Evolutionary conservation across 2,329 filamentous ascomycete genomes (phyloP).

Genomic region (Trichoderma endophyticum): DNA sequence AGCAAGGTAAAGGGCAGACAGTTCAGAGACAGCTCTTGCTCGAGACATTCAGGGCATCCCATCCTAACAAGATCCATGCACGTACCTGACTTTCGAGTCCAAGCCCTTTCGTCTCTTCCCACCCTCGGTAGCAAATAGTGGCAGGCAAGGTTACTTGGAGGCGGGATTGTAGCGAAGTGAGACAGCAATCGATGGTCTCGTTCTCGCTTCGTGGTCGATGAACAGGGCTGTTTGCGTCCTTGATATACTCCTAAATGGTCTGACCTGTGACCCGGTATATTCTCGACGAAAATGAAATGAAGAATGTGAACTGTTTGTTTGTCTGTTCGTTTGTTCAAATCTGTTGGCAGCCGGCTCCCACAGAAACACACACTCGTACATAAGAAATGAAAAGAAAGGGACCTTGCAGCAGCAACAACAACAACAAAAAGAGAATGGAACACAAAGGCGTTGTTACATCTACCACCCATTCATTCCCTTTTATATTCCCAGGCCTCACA

Average conservation of each 20-base stretch:
- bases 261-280: background rate
- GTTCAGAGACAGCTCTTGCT: background rate
- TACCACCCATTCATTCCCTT: background rate
- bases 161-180: conserved; percentile 14
- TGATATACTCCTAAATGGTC: background rate
- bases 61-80: background rate
- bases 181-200: background rate
- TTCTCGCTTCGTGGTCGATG: background rate
- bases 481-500: background rate
- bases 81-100: background rate
- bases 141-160: background rate
- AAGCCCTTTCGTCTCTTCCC: too few species aligned
- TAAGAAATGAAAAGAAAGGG: background rate
- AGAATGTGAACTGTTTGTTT: background rate
- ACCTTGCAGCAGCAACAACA: conserved; percentile 4
- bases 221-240: conserved; percentile 1
- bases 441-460: background rate
- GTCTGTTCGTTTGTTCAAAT: conserved; percentile 1
- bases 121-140: background rate
- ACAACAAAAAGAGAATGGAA: background rate
- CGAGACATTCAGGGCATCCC: background rate
- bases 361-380: background rate
- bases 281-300: background rate
- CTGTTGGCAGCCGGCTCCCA: background rate
- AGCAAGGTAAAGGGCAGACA: background rate